Percentiles rank a stretch among this genome's conserved stretches.
These are phyloP conservation scores for Strobilomyces echinocephalus DNA, from an alignment of 768 basidiomycete species.

Conservation along the genomic window DNA sequence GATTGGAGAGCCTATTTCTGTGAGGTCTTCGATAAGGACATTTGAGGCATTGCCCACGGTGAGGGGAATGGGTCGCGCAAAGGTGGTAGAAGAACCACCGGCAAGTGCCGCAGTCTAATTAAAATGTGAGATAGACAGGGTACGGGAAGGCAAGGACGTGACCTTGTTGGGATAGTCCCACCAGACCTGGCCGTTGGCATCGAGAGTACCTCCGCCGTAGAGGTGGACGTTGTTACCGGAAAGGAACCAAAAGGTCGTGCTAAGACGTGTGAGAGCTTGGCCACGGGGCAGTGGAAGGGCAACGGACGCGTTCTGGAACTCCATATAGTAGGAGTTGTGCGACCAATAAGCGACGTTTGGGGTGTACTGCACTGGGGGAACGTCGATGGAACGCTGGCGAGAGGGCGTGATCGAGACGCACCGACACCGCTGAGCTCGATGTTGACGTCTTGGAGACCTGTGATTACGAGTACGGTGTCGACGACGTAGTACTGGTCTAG, in stretches of 20 bases:
- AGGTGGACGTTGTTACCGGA: constrained; percentile 34
- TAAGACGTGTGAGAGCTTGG: constrained; percentile 4
- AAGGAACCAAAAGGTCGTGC: constrained; percentile 39
- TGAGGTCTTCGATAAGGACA: constrained; percentile 38
- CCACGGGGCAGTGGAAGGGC: not conserved
- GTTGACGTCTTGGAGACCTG: constrained; percentile 34
- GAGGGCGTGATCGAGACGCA: constrained; percentile 16
- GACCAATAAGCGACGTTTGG: constrained; percentile 42
- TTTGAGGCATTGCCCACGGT: constrained; percentile 40
- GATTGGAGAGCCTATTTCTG: constrained; percentile 37
- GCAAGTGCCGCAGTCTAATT: constrained; percentile 35
- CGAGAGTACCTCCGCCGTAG: constrained; percentile 41
- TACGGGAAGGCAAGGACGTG: constrained; percentile 7
- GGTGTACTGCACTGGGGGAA: constrained; percentile 29
- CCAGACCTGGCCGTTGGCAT: constrained; percentile 46
- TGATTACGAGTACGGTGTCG: constrained; percentile 36
- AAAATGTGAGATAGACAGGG: not conserved
- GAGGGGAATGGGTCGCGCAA: constrained; percentile 42
- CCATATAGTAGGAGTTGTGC: constrained; percentile 35
- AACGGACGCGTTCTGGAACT: constrained; percentile 40
- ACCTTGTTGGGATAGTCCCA: constrained; percentile 29
- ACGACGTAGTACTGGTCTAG: constrained; percentile 35
- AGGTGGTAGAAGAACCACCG: constrained; percentile 39
- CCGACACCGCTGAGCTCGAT: constrained; percentile 37
- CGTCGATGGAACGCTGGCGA: not conserved